Base-by-base conservation (phyloP, 768 basidiomycete genomes). In the Pleurotus cornucopiae region DNA sequence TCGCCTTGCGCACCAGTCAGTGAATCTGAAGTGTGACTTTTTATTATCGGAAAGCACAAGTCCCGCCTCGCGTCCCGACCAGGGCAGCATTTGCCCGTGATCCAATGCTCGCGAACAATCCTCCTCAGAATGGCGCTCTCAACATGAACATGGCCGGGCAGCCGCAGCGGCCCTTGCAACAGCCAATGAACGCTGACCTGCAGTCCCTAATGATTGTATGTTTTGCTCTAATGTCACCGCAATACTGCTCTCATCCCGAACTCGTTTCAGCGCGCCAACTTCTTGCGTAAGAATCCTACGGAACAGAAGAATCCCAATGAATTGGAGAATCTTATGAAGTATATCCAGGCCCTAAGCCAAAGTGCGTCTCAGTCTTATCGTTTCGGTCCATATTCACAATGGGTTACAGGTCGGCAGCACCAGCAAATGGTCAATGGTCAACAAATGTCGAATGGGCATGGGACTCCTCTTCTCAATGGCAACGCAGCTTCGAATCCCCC, bases 381-480 rank as follows among this genome's bases (percentile, higher is more conserved):
- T 52, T 57, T 46, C 25, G 44, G 46, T 34, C 23, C 20, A 14
- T 13, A 48, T 30, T 23, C 60, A 59, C 56, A 54, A 45, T 30
- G 13, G 14, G 5, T 45, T 25, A 20, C 30, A 55, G 54, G 20
- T 20, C 54, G 45, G 54, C 41, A 45, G 41, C 45, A 45, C 21
- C 41, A 55, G 18, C 45, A 45, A 44, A 45, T 45, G 25, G 40
- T 21, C 20, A 45, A 55, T 34, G 43, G 43, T 14, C 54, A 55
- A 52, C 70, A 67, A 26, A 69, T 73, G 61, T 63, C 71, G 49
- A 86, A 86, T 60, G 83, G 84, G 26, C 82, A 84, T 63, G 59
- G 69, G 23, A 69, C 68, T 34, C 21, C 46, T 38, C 65, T 78
- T 37, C 69, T 73, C 23, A 79, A 80, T 62, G 73, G 77, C 55